These are phyloP conservation scores for Rhizopus delemar DNA, from an alignment of 371 early-diverging fungal species.

Conservation along the genomic window DNA sequence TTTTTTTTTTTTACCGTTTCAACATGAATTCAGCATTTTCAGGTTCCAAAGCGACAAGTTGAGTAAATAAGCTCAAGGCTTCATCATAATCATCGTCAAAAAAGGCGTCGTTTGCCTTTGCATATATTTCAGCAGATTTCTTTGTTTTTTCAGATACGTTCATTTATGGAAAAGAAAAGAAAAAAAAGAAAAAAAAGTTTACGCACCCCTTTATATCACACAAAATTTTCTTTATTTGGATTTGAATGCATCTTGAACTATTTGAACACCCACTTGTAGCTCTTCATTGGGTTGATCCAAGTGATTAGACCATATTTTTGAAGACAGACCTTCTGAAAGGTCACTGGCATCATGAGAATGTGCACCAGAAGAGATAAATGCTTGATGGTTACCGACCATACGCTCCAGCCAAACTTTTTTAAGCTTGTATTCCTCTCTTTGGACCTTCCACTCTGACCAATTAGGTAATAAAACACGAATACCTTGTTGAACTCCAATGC, in stretches of 20 bases:
- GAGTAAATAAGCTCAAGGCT: constrained; percentile 72
- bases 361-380: constrained; percentile 6
- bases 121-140: constrained; percentile 74
- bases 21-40: constrained; percentile 65
- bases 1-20: constrained; percentile 50
- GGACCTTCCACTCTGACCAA: constrained; percentile 37
- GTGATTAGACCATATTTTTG: constrained; percentile 22
- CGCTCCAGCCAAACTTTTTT: constrained; percentile 47
- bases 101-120: constrained; percentile 84
- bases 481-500: constrained; percentile 29
- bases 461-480: constrained; percentile 34
- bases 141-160: constrained; percentile 17
- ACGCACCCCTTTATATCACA: background rate
- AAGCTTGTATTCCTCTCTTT: constrained; percentile 42
- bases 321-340: constrained; percentile 10
- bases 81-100: constrained; percentile 76
- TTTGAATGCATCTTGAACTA: constrained; percentile 26
- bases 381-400: constrained; percentile 19
- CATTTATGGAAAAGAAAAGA: constrained; percentile 8
- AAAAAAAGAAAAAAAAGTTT: constrained; percentile 2
- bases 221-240: constrained; percentile 11
- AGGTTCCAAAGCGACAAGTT: constrained; percentile 80
- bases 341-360: constrained; percentile 11
- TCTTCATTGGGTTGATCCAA: constrained; percentile 3
- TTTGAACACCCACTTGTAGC: constrained; percentile 15